Base-by-base conservation (phyloP, 2,329 filamentous ascomycete species). In the Aureobasidium sp. region DNA sequence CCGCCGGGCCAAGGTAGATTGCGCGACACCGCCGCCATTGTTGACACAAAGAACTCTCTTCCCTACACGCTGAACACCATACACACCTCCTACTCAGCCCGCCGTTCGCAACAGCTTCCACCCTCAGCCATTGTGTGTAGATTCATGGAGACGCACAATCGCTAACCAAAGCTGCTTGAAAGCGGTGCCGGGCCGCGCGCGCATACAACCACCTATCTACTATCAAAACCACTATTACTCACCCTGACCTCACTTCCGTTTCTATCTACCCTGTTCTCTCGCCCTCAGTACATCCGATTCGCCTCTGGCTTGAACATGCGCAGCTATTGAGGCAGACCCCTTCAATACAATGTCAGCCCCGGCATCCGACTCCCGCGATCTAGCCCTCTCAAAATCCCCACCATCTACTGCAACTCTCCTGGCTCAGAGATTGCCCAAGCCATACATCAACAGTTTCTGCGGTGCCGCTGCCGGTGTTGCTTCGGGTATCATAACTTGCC, bases 401-500 rank as follows among this genome's bases (percentile, higher is more conserved):
- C 45, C 62, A 21, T 48, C 49, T 10, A 47, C 48, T 37, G 37
- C 39, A 9, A 36, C 49, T 15, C 37, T 32, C 44, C 69, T 72
- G 48, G 68, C 66, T 42, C 69, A 75, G 68, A 73, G 73, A 41
- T 72, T 86, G 55, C 83, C 85, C 34, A 78, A 81, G 62, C 74
- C 77, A 55, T 81, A 79, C 63, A 78, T 97, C 73, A 90, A 95
- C 73, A 90, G 91, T 65, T 80, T 97, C 62, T 88, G 91, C 48
- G 94, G 94, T 61, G 93, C 92, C 53, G 81, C 90, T 62, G 93
- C 92, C 55, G 94, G 94, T 54, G 90, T 97, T 70, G 91, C 91
- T 27, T 96, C 92, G 8, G 94, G 94, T 55, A 84, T 99, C 61
- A 90, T 97, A 66, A 97, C 93, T 58, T 99, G 94, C 74, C 94